These are phyloP conservation scores for Penicillium sp. DNA, from an alignment of 2,329 filamentous ascomycete species.

Conservation along the genomic window DNA sequence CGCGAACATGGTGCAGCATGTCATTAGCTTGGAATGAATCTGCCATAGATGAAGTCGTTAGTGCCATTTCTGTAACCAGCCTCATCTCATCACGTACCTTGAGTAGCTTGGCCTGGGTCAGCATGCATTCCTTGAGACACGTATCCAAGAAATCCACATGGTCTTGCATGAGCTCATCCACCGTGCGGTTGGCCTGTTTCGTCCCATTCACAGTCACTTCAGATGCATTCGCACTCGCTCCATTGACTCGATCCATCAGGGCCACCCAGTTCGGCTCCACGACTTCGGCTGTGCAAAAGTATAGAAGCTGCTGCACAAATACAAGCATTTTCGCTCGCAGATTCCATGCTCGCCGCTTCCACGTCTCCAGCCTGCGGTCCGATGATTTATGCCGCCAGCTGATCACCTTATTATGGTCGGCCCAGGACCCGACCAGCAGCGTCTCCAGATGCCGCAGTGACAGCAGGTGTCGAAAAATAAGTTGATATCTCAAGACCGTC, in stretches of 20 bases:
- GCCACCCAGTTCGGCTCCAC: constrained; percentile 97
- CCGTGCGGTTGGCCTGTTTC: constrained; percentile 64
- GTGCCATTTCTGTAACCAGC: not conserved
- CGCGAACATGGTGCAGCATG: constrained; percentile 90
- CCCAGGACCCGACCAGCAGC: constrained; percentile 81
- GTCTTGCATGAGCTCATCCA: constrained; percentile 97
- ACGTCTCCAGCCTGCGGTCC: constrained; percentile 70
- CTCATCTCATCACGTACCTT: constrained; percentile 54
- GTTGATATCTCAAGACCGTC: constrained; percentile 93
- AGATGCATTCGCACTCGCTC: constrained; percentile 44
- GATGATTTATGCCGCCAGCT: constrained; percentile 79
- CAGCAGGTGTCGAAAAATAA: constrained; percentile 88
- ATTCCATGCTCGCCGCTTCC: constrained; percentile 91
- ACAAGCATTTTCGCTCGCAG: constrained; percentile 90
- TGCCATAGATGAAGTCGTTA: constrained; percentile 36
- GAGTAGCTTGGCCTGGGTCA: constrained; percentile 91
- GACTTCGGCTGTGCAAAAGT: constrained; percentile 95
- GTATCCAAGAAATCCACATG: constrained; percentile 98
- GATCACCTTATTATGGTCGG: constrained; percentile 73
- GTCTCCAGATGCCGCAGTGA: constrained; percentile 85
- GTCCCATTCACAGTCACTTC: constrained; percentile 37
- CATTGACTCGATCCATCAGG: constrained; percentile 78
- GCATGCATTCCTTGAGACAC: constrained; percentile 97
- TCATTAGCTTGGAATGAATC: constrained; percentile 97
- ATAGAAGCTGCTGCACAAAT: constrained; percentile 92